Evolutionary conservation across 495 filamentous ascomycete species (phyloP).

Genomic region (Penicillium robsamsonii): DNA sequence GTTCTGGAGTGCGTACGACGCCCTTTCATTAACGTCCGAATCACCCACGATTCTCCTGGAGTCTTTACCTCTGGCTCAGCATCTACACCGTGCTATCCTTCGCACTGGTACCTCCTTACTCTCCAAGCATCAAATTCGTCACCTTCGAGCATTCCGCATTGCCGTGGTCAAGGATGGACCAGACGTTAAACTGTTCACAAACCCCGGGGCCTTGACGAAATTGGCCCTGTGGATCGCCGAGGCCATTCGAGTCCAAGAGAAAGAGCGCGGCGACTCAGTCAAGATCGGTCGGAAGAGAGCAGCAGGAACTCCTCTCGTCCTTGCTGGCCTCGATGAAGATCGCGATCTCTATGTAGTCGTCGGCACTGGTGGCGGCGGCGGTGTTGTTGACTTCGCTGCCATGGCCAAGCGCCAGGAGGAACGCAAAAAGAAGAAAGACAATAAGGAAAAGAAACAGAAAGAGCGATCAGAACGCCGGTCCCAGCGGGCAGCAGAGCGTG

Average conservation of each 20-base stretch:
- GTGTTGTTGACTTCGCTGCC: slow-evolving; percentile 60
- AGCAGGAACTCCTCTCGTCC: slow-evolving; percentile 76
- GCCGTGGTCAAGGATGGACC: slow-evolving; percentile 94
- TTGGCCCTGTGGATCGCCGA: slow-evolving; percentile 92
- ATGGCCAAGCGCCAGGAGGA: slow-evolving; percentile 63
- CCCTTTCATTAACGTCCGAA: slow-evolving; percentile 54
- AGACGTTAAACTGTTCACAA: slow-evolving; percentile 82
- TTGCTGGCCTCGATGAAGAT: slow-evolving; percentile 84
- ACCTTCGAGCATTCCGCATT: slow-evolving; percentile 88
- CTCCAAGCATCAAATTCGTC: slow-evolving; percentile 89
- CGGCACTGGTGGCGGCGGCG: slow-evolving; percentile 73
- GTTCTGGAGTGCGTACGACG: slow-evolving; percentile 95
- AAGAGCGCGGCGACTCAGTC: slow-evolving; percentile 66
- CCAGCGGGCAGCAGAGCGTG: slow-evolving; percentile 41
- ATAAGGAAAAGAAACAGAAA: slow-evolving; percentile 57
- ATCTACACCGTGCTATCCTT: slow-evolving; percentile 88
- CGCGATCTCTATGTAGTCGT: slow-evolving; percentile 89
- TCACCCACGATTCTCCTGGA: slow-evolving; percentile 54
- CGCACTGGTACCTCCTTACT: slow-evolving; percentile 87
- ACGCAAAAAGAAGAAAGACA: slow-evolving; percentile 58
- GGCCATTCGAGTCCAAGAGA: slow-evolving; percentile 85
- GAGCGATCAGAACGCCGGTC: slow-evolving; percentile 60
- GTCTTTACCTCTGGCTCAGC: slow-evolving; percentile 79
- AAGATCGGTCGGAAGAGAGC: slow-evolving; percentile 58
- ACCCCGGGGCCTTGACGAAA: slow-evolving; percentile 89